These are phyloP conservation scores for Penicillium paneum DNA, from an alignment of 2,329 filamentous ascomycete genomes.

Conservation along the genomic window DNA sequence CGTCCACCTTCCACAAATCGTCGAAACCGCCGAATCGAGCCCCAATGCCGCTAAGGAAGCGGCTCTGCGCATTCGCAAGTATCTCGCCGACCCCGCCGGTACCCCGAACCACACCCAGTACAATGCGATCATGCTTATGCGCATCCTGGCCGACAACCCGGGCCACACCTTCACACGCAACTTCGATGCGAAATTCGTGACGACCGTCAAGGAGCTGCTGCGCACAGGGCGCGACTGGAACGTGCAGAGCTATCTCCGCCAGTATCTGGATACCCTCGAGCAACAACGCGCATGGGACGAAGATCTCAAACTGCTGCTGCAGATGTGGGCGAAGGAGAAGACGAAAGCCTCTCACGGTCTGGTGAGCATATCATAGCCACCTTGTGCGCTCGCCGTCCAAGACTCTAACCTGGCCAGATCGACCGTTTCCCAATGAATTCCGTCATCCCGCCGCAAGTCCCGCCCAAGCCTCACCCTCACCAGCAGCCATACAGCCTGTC, in stretches of 20 bases:
- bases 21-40: constrained; percentile 91
- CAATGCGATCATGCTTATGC: constrained; percentile 92
- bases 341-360: constrained; percentile 55
- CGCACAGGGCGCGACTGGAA: constrained; percentile 67
- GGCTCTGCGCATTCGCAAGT: constrained; percentile 76
- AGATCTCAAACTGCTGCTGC: constrained; percentile 65
- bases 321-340: constrained; percentile 91
- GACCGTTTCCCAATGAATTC: constrained; percentile 10
- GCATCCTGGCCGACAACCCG: constrained; percentile 89
- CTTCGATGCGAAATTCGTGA: constrained; percentile 78
- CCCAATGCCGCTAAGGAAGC: constrained; percentile 79
- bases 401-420: not conserved
- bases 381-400: not conserved
- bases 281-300: constrained; percentile 69
- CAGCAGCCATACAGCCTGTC: constrained; percentile 6
- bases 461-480: not conserved
- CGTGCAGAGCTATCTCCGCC: constrained; percentile 80
- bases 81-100: constrained; percentile 69
- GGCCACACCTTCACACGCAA: constrained; percentile 88
- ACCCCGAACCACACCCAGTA: constrained; percentile 73
- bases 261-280: constrained; percentile 79
- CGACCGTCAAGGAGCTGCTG: constrained; percentile 71
- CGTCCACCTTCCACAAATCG: constrained; percentile 85
- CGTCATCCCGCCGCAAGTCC: not conserved
- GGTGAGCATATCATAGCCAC: constrained; percentile 2